These are phyloP conservation scores for Eucalyptus tenuipes DNA, from an alignment of 345 rosid genomes.

Conservation along the genomic window DNA sequence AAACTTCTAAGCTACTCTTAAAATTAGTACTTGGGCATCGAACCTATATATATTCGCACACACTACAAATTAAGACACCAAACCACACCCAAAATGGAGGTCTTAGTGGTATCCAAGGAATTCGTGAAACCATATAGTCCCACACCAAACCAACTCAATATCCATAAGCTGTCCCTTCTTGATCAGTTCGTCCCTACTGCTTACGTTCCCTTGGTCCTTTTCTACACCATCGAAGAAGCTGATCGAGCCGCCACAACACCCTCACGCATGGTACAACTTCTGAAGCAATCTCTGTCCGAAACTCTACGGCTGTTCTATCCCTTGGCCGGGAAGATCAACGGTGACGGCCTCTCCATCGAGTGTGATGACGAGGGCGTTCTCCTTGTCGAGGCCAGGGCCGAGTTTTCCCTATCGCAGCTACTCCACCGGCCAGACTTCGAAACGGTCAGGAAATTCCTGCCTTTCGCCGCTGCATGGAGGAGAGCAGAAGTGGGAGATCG, in stretches of 20 bases:
- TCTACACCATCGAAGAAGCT: background rate
- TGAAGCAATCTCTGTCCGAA: constrained; percentile 14
- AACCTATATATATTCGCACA: no score
- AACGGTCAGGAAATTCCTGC: background rate
- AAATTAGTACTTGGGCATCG: background rate
- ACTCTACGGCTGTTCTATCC: constrained; percentile 13
- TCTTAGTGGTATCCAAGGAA: no score
- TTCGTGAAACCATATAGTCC: no score
- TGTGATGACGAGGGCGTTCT: constrained; percentile 12
- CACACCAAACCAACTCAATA: no score
- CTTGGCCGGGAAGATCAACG: constrained; percentile 12
- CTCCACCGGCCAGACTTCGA: background rate
- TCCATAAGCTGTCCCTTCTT: no score
- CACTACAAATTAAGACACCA: constrained; percentile 4
- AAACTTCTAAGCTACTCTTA: background rate
- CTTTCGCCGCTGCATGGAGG: background rate
- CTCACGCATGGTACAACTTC: background rate
- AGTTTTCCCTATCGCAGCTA: background rate
- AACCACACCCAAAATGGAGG: no score
- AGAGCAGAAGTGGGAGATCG: background rate
- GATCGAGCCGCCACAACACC: background rate
- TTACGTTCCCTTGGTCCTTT: constrained; percentile 15
- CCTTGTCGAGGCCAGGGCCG: constrained; percentile 4
- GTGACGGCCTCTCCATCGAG: constrained; percentile 3
- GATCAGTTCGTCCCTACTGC: background rate